phyloP scores from a whole-genome alignment of 2,329 filamentous ascomycete species.

The Hypomyces rosellus region DNA sequence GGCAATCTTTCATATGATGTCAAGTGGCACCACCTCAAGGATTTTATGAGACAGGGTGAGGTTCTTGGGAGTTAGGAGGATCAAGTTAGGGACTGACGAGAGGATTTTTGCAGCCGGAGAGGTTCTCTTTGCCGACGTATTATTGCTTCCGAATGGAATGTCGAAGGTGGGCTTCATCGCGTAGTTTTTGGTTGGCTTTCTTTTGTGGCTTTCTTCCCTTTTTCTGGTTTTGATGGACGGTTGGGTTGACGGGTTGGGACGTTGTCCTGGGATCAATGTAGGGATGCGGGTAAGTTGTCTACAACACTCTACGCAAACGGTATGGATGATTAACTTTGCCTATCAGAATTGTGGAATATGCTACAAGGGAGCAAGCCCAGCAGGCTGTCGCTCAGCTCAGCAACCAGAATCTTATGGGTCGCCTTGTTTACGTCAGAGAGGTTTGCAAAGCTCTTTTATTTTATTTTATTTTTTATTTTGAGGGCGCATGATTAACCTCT shows the following conservation, averaged over 20 bases:
- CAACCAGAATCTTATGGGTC: slow-evolving; percentile 98
- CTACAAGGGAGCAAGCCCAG: slow-evolving; percentile 97
- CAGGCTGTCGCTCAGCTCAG: slow-evolving; percentile 94
- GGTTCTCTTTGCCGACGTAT: slow-evolving; percentile 98
- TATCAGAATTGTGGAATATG: slow-evolving; percentile 98
- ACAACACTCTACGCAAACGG: background rate
- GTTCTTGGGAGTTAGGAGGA: slow-evolving; percentile 19
- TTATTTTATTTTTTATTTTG: too few species aligned
- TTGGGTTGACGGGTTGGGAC: slow-evolving; percentile 99
- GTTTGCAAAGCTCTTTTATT: slow-evolving; percentile 50
- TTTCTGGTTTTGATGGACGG: slow-evolving; percentile 69
- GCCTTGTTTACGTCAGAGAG: slow-evolving; percentile 97
- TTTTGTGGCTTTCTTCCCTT: slow-evolving; percentile 64
- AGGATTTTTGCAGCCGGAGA: slow-evolving; percentile 71
- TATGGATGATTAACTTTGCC: background rate
- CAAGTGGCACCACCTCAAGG: slow-evolving; percentile 99
- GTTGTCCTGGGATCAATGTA: slow-evolving; percentile 83
- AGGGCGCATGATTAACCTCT: slow-evolving; percentile 3
- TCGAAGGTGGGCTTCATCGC: slow-evolving; percentile 99
- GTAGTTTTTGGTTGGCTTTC: slow-evolving; percentile 81
- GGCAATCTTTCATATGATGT: slow-evolving; percentile 99
- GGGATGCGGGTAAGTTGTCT: slow-evolving; percentile 91
- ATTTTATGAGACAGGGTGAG: slow-evolving; percentile 99
- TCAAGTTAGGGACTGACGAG: slow-evolving; percentile 33
- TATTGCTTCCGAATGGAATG: slow-evolving; percentile 99